Evolutionary conservation across 2,329 filamentous ascomycete genomes (phyloP).

Genomic region (Colletotrichum brevisporum): DNA sequence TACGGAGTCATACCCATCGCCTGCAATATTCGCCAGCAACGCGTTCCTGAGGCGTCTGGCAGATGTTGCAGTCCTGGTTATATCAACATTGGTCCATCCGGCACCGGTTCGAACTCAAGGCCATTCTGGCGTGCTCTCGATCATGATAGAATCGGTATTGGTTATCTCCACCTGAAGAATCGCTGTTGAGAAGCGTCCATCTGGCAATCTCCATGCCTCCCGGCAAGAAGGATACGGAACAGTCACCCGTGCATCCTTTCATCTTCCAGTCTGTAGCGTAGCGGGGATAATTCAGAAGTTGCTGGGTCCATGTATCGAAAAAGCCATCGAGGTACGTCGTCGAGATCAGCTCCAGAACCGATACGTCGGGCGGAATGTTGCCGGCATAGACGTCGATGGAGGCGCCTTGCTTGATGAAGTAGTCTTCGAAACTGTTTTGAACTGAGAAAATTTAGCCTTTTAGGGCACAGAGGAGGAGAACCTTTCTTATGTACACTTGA

Average conservation of each 20-base stretch:
- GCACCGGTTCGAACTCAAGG: slow-evolving; percentile 35
- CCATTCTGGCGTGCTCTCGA: slow-evolving; percentile 40
- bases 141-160: slow-evolving; percentile 38
- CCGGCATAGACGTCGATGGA: slow-evolving; percentile 42
- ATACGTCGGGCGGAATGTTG: slow-evolving; percentile 36
- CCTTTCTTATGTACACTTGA: slow-evolving; percentile 10
- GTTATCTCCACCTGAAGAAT: too few relatives aligned
- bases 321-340: slow-evolving; percentile 41
- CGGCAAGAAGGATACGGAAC: slow-evolving; percentile 40
- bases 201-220: slow-evolving; percentile 41
- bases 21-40: too few relatives aligned
- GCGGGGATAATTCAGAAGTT: slow-evolving; percentile 40
- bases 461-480: neutral
- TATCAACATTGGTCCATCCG: slow-evolving; percentile 30
- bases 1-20: too few relatives aligned
- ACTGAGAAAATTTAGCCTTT: neutral
- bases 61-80: slow-evolving; percentile 39
- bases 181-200: slow-evolving; percentile 36
- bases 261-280: slow-evolving; percentile 40
- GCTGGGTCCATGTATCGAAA: slow-evolving; percentile 38
- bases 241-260: slow-evolving; percentile 33
- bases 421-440: slow-evolving; percentile 39
- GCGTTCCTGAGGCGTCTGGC: slow-evolving; percentile 37
- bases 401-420: slow-evolving; percentile 35
- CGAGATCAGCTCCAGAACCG: slow-evolving; percentile 31